A percentile compares a stretch with the other conserved stretches of the same genome.
These are phyloP conservation scores for Dendrobium officinale DNA, from an alignment of 106 monocot genomes.

Conservation along the genomic window DNA sequence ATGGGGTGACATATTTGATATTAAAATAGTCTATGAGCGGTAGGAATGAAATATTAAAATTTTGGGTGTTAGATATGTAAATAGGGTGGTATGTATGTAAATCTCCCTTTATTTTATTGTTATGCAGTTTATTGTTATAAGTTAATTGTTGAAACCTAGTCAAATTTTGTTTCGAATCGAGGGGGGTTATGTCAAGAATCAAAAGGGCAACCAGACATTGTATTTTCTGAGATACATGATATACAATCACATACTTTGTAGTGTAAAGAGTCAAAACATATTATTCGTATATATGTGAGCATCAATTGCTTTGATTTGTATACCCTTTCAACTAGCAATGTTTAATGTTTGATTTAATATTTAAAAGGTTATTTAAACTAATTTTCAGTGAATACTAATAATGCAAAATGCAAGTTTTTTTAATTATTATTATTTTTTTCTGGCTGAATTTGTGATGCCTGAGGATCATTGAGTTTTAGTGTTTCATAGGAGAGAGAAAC, in stretches of 20 bases:
- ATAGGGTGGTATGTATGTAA: too few relatives aligned
- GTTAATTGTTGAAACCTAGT: slow-evolving; percentile 1
- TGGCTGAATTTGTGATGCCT: too few relatives aligned
- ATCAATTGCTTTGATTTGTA: background rate
- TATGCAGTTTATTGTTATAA: background rate
- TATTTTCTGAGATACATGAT: background rate
- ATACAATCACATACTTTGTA: background rate
- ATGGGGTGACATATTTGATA: too few relatives aligned
- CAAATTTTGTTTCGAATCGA: background rate
- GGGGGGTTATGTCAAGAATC: background rate
- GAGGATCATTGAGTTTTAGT: too few relatives aligned
- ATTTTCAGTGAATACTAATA: background rate
- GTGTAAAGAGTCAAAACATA: background rate
- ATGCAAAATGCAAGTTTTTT: too few relatives aligned
- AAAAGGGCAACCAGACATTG: background rate
- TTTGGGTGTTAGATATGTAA: too few relatives aligned
- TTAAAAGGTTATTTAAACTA: background rate
- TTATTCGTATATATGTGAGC: background rate
- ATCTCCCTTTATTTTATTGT: too few relatives aligned
- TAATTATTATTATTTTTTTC: too few relatives aligned
- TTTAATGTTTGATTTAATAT: background rate
- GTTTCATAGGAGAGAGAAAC: too few relatives aligned
- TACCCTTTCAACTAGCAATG: background rate
- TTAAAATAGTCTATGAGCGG: too few relatives aligned
- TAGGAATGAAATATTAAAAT: too few relatives aligned